Base-by-base conservation (phyloP, 768 basidiomycete species). In the Trametes coccinea region DNA sequence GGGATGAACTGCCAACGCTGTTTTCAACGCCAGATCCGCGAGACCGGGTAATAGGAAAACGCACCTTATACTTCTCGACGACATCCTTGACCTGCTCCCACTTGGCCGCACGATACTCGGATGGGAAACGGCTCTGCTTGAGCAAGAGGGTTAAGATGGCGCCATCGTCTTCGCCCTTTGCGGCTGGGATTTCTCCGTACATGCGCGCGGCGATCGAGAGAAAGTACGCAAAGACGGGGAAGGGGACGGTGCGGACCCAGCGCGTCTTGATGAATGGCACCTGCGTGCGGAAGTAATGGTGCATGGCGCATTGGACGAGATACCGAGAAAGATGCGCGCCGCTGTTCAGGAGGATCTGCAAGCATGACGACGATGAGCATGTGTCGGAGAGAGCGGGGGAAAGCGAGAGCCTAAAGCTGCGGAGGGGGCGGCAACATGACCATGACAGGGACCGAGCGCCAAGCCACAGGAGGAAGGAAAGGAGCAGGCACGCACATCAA, bases 281-380 rank as follows among this genome's bases (percentile, higher is more conserved):
- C 61, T 84, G 83, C 2, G 87, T 84, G 63, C 86, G 82, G 71
- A 90, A 92, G 71, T 85, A 90, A 70, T 92, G 90, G 62, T 91
- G 89, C 55, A 88, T 84, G 39, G 89, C 87, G 54, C 88, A 80
- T 73, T 92, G 90, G 48, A 87, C 80, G 49, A 92, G 80, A 75
- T 92, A 92, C 50, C 90, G 83, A 63, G 90, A 92, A 63, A 92
- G 72, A 69, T 89, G 88, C 56, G 89, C 90, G 56, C 89, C 89
- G 67, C 88, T 90, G 53, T 82, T 78, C 60, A 91, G 76, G 56
- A 92, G 81, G 68, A 88, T 88, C 90, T 92, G 53, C 60, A 33
- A 49, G 30, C 48, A 58, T 50, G 48, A 44, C 16, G 48, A 33
- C 14, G 49, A 13, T 58, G 34, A 58, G 56, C 56, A 58, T 51